Conservation (phyloP, 768 basidiomycete species). For the Boletus eberwhitei region DNA sequence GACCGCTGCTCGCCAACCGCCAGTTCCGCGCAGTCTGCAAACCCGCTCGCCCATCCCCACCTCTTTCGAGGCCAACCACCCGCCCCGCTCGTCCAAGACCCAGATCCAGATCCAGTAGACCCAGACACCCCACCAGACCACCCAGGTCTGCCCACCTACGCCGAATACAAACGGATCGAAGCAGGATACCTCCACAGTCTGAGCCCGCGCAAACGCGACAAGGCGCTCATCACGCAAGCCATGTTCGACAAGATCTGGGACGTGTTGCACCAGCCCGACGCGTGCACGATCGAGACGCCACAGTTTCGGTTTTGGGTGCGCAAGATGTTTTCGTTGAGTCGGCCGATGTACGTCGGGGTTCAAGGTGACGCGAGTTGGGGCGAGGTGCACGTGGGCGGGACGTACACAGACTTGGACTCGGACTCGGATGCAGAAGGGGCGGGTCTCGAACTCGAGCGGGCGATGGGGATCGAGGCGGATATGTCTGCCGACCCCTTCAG, state of each 20-base stretch:
- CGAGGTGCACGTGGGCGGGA: constrained; percentile 5
- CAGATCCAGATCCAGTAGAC: not conserved
- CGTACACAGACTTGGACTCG: not conserved
- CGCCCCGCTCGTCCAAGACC: not conserved
- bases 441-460: constrained; percentile 15
- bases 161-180: constrained; percentile 58
- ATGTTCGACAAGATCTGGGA: constrained; percentile 74
- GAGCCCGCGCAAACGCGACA: constrained; percentile 54
- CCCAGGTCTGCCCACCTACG: constrained; percentile 59
- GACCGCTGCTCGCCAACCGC: constrained; percentile 14
- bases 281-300: constrained; percentile 46
- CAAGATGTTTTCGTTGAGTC: constrained; percentile 67
- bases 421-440: constrained; percentile 6
- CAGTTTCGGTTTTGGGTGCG: constrained; percentile 84
- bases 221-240: constrained; percentile 68
- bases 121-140: constrained; percentile 14
- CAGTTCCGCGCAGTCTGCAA: constrained; percentile 4
- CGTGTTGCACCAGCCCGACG: constrained; percentile 53
- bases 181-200: constrained; percentile 56
- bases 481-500: constrained; percentile 13
- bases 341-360: constrained; percentile 4
- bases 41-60: not conserved
- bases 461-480: constrained; percentile 16
- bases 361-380: constrained; percentile 1
- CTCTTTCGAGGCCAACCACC: not conserved